Percentiles rank a stretch among this genome's conserved stretches.
Conservation (phyloP, 129 eudicot genomes). For the Lactuca saligna region DNA sequence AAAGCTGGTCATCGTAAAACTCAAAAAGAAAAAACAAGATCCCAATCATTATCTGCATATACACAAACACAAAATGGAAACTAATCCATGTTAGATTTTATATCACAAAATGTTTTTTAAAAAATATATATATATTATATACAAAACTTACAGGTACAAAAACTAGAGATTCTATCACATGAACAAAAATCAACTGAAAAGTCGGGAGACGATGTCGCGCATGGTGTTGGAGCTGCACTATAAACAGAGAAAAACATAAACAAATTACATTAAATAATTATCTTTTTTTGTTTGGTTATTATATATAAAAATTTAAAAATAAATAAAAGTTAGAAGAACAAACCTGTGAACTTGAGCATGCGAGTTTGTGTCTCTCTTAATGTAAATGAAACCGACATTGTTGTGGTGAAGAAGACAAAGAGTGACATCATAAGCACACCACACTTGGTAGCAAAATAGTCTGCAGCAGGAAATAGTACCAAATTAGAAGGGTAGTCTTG, state of each 20-base stretch:
- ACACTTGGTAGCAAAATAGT: conserved; percentile 91
- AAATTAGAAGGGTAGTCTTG: conserved; percentile 1
- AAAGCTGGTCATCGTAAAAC: conserved; percentile 92
- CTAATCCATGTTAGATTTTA: background rate
- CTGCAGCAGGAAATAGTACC: conserved; percentile 55
- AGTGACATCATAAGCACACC: conserved; percentile 99
- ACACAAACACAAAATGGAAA: conserved; percentile 18
- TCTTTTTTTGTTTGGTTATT: background rate
- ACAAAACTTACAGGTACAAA: conserved; percentile 84
- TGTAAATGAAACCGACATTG: conserved; percentile 99
- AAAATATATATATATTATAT: background rate
- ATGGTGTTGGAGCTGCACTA: conserved; percentile 99
- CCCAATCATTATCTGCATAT: conserved; percentile 95
- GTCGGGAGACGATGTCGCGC: conserved; percentile 99
- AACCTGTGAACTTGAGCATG: conserved; percentile 99
- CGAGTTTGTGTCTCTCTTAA: conserved; percentile 99
- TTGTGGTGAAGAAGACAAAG: conserved; percentile 99
- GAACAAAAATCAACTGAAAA: conserved; percentile 96
- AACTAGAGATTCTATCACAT: conserved; percentile 95
- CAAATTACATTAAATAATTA: background rate
- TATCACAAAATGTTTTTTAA: background rate
- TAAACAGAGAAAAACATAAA: conserved; percentile 29
- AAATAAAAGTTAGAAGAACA: conserved; percentile 17
- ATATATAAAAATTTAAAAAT: background rate
- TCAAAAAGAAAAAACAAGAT: conserved; percentile 92